Evolutionary conservation across 768 basidiomycete species (phyloP).

Genomic region (Amanita muscaria): DNA sequence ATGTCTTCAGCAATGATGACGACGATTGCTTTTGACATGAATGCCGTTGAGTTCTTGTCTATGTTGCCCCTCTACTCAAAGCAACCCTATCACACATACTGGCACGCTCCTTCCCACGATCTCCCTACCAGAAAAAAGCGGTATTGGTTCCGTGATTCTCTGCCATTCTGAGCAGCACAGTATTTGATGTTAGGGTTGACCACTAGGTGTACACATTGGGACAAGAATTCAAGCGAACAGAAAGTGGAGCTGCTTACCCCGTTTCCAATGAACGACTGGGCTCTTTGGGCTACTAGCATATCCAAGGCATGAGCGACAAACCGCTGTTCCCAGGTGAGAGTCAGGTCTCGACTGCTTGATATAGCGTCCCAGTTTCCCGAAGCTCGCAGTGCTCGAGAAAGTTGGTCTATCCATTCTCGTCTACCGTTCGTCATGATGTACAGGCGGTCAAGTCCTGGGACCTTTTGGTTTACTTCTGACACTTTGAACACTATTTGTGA

Average conservation of each 20-base stretch:
- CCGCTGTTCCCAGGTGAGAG: slow-evolving; percentile 34
- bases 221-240: too few species aligned
- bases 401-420: slow-evolving; percentile 32
- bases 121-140: too few species aligned
- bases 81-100: too few species aligned
- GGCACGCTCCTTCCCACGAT: too few species aligned
- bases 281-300: slow-evolving; percentile 41
- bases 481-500: slow-evolving; percentile 34
- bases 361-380: slow-evolving; percentile 37
- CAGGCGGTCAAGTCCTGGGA: slow-evolving; percentile 13
- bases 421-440: slow-evolving; percentile 45
- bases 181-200: too few species aligned
- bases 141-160: too few species aligned
- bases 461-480: slow-evolving; percentile 22
- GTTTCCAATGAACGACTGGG: slow-evolving; percentile 47
- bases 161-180: too few species aligned
- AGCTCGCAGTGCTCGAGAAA: slow-evolving; percentile 28
- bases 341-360: slow-evolving; percentile 35
- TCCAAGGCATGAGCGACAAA: slow-evolving; percentile 45
- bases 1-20: too few species aligned
- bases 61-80: too few species aligned
- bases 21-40: too few species aligned
- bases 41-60: too few species aligned
- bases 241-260: slow-evolving; percentile 42
- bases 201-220: too few species aligned